Evolutionary conservation across 2,329 filamentous ascomycete genomes (phyloP).

Genomic region (Colletotrichum sp.): DNA sequence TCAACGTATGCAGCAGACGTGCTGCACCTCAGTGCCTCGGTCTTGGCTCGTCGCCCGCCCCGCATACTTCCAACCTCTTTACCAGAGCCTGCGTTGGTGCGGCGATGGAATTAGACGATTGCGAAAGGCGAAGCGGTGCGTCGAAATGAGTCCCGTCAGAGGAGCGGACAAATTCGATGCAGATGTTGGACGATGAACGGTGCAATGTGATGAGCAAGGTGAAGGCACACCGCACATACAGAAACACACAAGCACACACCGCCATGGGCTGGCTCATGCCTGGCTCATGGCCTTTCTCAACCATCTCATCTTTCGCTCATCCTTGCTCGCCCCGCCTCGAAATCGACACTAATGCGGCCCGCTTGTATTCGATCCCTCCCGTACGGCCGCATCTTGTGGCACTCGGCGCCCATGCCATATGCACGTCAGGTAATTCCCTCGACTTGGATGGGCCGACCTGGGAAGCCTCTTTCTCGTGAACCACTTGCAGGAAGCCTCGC

Average conservation of each 20-base stretch:
- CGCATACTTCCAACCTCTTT: neutral
- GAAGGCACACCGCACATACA: neutral
- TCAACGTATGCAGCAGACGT: neutral
- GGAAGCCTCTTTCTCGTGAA: neutral
- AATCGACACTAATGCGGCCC: slow-evolving; percentile 17
- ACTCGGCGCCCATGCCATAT: neutral
- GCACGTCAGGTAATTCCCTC: slow-evolving; percentile 6
- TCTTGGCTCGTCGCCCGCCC: neutral
- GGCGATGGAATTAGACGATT: neutral
- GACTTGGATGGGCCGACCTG: neutral
- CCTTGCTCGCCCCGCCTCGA: neutral
- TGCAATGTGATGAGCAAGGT: neutral
- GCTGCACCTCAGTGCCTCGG: neutral
- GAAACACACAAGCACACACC: neutral
- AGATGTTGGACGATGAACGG: neutral
- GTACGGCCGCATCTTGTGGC: slow-evolving; percentile 14
- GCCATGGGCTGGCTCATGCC: neutral
- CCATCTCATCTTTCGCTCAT: neutral
- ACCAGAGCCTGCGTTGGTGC: neutral
- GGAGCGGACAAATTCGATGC: neutral
- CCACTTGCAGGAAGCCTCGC: neutral
- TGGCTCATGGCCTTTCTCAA: neutral
- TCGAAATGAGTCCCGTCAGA: neutral
- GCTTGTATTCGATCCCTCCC: neutral
- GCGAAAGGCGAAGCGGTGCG: neutral